These are phyloP conservation scores for Hypoxylon perforatum DNA, from an alignment of 495 filamentous ascomycete species.

Conservation along the genomic window DNA sequence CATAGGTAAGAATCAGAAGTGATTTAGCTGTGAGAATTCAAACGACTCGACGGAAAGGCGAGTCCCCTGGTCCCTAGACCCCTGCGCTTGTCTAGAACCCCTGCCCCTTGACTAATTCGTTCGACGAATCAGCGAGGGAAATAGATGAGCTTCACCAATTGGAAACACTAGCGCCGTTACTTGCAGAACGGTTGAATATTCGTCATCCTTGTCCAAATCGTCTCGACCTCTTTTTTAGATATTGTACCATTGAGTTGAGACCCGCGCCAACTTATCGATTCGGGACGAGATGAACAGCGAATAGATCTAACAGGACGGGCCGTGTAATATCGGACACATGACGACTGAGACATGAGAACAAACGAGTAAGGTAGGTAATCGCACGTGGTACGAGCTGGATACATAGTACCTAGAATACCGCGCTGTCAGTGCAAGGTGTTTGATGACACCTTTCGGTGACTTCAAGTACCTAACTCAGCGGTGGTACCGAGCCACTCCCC, in stretches of 20 bases:
- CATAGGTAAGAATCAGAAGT: background rate
- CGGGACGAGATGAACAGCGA: background rate
- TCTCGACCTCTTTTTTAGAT: slow-evolving; percentile 2
- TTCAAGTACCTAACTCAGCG: background rate
- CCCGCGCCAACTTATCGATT: background rate
- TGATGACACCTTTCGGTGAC: background rate
- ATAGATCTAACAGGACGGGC: slow-evolving; percentile 11
- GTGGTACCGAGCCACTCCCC: slow-evolving; percentile 8
- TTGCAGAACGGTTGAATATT: slow-evolving; percentile 34
- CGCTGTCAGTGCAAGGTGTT: background rate
- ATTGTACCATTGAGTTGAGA: slow-evolving; percentile 13
- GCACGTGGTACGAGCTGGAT: background rate
- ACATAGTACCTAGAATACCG: no score
- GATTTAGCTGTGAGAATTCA: slow-evolving; percentile 13
- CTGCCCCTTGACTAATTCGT: slow-evolving; percentile 11
- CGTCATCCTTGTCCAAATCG: slow-evolving; percentile 33
- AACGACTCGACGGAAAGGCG: slow-evolving; percentile 11
- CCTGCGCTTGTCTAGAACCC: background rate
- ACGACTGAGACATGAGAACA: background rate
- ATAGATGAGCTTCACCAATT: slow-evolving; percentile 35
- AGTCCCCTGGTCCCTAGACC: background rate
- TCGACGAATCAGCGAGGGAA: slow-evolving; percentile 27
- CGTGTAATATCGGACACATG: background rate
- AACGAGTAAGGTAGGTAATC: background rate
- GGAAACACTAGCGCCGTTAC: slow-evolving; percentile 43